Percentiles rank a stretch among this genome's conserved stretches.
Conservation (phyloP, 768 basidiomycete species). For the Cystoderma amianthinum region DNA sequence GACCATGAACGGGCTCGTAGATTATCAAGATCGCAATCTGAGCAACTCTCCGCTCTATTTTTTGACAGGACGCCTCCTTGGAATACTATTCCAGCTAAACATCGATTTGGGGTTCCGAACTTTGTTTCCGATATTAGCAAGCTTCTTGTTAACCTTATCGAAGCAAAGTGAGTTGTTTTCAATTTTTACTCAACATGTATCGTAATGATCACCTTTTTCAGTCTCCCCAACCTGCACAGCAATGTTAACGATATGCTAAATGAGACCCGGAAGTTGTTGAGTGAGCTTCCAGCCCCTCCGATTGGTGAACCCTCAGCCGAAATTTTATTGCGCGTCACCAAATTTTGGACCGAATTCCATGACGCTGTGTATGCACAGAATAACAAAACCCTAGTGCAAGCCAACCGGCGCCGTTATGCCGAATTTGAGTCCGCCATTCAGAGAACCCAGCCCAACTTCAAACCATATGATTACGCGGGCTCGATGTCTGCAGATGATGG, state of each 20-base stretch:
- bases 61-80: conserved; percentile 47
- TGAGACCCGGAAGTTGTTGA: conserved; percentile 23
- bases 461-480: conserved; percentile 14
- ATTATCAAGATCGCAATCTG: conserved; percentile 27
- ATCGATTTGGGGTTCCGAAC: conserved; percentile 48
- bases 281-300: conserved; percentile 29
- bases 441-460: conserved; percentile 25
- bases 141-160: conserved; percentile 47
- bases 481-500: not conserved
- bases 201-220: conserved; percentile 15
- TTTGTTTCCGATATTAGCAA: conserved; percentile 46
- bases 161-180: conserved; percentile 33
- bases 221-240: conserved; percentile 37
- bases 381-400: conserved; percentile 19
- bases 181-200: not conserved
- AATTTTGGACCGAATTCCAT: conserved; percentile 33
- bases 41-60: conserved; percentile 30
- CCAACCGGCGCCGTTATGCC: conserved; percentile 18
- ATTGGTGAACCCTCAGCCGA: conserved; percentile 35
- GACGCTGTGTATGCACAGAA: conserved; percentile 18
- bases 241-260: conserved; percentile 33
- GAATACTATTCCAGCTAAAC: conserved; percentile 34
- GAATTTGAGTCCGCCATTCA: conserved; percentile 21
- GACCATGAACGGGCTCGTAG: conserved; percentile 41
- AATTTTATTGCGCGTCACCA: conserved; percentile 32